These are phyloP conservation scores for Mycena vulgaris DNA, from an alignment of 768 basidiomycete species.

Conservation along the genomic window DNA sequence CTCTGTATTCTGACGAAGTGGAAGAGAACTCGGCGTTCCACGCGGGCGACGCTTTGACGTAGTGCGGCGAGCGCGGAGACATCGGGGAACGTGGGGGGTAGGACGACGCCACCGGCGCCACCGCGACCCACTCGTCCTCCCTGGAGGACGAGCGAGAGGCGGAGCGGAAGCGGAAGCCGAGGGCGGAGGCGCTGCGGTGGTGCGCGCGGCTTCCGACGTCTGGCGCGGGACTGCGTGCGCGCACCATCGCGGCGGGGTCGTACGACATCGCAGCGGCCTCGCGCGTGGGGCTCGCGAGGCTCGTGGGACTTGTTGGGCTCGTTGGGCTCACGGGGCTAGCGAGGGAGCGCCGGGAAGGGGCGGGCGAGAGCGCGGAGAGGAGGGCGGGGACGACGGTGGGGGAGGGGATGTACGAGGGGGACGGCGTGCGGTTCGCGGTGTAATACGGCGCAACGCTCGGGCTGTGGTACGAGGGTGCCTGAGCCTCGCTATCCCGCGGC, in stretches of 20 bases:
- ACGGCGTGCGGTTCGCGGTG: too few species aligned
- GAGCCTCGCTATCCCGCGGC: too few species aligned
- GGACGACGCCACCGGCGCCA: constrained; percentile 5
- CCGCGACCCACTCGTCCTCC: constrained; percentile 11
- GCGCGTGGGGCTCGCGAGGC: constrained; percentile 17
- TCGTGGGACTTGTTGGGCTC: too few species aligned
- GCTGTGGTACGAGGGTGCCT: too few species aligned
- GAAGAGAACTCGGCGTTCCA: constrained; percentile 3
- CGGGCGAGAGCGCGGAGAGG: constrained; percentile 8
- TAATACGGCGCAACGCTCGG: too few species aligned
- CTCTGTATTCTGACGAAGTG: too few species aligned
- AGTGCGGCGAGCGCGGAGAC: constrained; percentile 19
- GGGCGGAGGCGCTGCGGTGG: background rate
- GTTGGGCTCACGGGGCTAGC: background rate
- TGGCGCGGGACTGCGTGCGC: background rate
- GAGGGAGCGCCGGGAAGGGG: too few species aligned
- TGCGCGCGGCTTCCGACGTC: too few species aligned
- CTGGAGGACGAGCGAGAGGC: too few species aligned
- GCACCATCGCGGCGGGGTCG: background rate
- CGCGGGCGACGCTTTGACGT: constrained; percentile 1
- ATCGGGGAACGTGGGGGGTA: background rate
- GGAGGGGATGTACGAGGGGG: background rate
- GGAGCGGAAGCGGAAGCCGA: too few species aligned
- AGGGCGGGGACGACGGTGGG: constrained; percentile 11
- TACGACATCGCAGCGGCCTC: constrained; percentile 5